Conservation (phyloP, 176 grass and related monocot species). For the Saccharum spontaneum region DNA sequence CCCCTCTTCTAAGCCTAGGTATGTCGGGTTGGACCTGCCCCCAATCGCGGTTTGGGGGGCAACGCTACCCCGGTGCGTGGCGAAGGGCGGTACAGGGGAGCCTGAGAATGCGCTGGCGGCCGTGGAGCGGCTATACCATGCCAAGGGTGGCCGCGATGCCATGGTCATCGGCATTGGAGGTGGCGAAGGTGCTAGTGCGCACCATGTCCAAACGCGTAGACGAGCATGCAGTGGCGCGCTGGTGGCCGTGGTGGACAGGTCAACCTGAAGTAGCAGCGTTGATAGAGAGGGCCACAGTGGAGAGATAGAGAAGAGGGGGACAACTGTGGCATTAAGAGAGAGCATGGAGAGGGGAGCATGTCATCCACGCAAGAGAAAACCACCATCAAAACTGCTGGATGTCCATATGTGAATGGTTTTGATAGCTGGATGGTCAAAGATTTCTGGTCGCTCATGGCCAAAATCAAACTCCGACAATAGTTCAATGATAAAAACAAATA, state of each 20-base stretch:
- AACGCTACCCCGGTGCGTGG: neutral
- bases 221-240: neutral
- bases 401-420: neutral
- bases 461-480: neutral
- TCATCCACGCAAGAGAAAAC: neutral
- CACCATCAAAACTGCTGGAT: neutral
- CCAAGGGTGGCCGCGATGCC: neutral
- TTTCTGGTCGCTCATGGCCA: neutral
- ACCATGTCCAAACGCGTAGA: neutral
- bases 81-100: neutral
- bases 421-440: neutral
- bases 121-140: neutral
- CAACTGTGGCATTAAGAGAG: neutral
- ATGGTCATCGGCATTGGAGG: neutral
- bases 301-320: neutral
- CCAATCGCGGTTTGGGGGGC: neutral
- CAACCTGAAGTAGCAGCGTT: neutral
- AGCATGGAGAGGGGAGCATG: neutral
- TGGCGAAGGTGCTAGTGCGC: neutral
- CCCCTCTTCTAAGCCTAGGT: neutral
- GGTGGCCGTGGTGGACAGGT: neutral
- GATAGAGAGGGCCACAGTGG: neutral
- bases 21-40: neutral
- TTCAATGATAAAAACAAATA: neutral
- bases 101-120: neutral